Evolutionary conservation across 495 filamentous ascomycete species (phyloP), one percentile per base, ranked within the genome.

Genomic region (Neurospora sp.): DNA sequence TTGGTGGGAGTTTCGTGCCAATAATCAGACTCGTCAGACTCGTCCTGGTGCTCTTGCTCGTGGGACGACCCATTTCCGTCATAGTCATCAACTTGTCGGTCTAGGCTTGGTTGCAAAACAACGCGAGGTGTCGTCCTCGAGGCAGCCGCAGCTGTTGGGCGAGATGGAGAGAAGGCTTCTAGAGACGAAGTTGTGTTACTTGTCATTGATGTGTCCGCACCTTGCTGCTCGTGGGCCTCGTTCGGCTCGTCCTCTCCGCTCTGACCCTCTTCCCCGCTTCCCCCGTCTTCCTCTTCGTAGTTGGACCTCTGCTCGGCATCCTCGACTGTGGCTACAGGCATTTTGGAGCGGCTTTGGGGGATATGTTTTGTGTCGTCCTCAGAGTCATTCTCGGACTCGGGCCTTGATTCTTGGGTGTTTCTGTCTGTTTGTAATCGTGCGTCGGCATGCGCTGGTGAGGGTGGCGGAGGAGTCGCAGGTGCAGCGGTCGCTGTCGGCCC

Each of bases 111-210:
- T 75, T 79, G 83, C 1, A 88, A 88, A 39, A 87, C 75, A 42
- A 83, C 85, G 39, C 87, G 83, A 8, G 88, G 88, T 1, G 87
- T 79, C 2, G 85, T 87, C 74, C 91, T 84, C 40, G 87, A 87
- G 12, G 89, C 86, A 1, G 89, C 90, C 3, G 90, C 90, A 10
- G 88, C 88, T 0, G 90, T 88, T 16, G 92, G 92, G 8, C 91
- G 93, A 5, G 91, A 93, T 9, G 86, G 54, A 66, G 54, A 85
- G 70, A 90, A 82, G 10, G 84, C 86, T 77, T 93, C 90, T 3
- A 91, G 79, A 4, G 86, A 86, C 14, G 88, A 89, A 1, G 88
- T 90, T n/a, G 80, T 79, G 37, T 76, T 77, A 9, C 74, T 74
- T 71, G 88, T 86, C 31, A 80, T 83, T 23, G 54, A 66, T 66